Evolutionary conservation across 1,139 yeast genomes (phyloP), one percentile per base, ranked within the genome.

Genomic region (Blastobotrys illinoisensis): DNA sequence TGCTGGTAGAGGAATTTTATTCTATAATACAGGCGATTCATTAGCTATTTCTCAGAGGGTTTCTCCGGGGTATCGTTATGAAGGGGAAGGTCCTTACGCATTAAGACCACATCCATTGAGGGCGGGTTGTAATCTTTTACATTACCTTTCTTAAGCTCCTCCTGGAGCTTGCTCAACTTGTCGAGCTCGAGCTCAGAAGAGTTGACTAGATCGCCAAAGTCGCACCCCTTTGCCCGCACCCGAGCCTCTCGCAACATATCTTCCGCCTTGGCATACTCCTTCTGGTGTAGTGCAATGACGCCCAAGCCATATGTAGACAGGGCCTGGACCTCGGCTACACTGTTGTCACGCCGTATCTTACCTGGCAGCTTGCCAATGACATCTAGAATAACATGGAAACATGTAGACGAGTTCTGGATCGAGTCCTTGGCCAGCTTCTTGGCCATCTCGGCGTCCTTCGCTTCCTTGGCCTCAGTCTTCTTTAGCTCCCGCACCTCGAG

Each of bases 251-350:
- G 74, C 48, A 90, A 73, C 32, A 80, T 71, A 43, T 83, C 75
- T 60, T 81, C 82, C 0, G 96, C 90, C 58, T 77, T 74, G 21
- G 76, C 77, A 55, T 77, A 74, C 20, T 83, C 72, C 1, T 82
- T 78, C 44, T 74, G 64, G 64, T 88, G 90, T 18, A 87, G 70
- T 50, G 82, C 78, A 14, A 88, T 78, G 4, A 90, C 95, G 0
- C 97, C 98, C 46, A 88, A 74, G 0, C 96, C 95, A 65, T 88
- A 91, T 0, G 89, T 83, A 0, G 96, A 82, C 64, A 89, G 74
- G 0, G 96, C 96, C 32, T 86, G 81, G 1, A 87, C 83, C 60
- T 88, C 89, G 5, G 78, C 76, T 9, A 79, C 76, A 14, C 75
- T 72, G 5, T 72, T 71, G 36, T 76, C 77, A 19, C 79, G 70